Evolutionary conservation across 148 eudicot species (phyloP), one percentile per base, ranked within the genome.

Genomic region (Rhododendron mucronatum): DNA sequence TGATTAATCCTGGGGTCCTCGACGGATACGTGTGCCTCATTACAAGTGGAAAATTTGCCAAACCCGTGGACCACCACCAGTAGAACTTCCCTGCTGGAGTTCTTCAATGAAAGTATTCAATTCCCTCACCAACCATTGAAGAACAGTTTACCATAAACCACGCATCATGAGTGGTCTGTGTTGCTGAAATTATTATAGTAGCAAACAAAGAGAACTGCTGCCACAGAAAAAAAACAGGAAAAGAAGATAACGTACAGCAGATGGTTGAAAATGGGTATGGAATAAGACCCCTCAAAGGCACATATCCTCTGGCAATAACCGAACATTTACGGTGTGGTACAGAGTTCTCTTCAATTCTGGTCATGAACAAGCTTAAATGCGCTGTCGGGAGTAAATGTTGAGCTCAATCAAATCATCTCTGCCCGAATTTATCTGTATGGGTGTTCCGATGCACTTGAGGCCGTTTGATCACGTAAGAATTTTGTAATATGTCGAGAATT

Each of bases 111-210:
- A 44, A 78, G 28, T 45, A 78, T 76, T 76, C 20, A 78, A 44
- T 47, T 41, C 23, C 81, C 81, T 41, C 80, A 78, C 81, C 81
- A 78, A 78, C 53, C 81, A 10, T 10, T 78, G 53, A 78, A n/a
- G 26, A 44, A 44, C 26, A 78, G 55, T n/a, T 45, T 39, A 76
- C 50, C 37, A 76, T 45, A 41, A 2, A 20, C 80, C 50, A 41
- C 18, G 51, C 41, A 76, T 39, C 51, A 74, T 74, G 78, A 37
- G 78, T 74, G 21, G 47, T 18, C 50, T 2, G 50, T 18, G 50
- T 8, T 41, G 50, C 16, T 7, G 78, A 37, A 14, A 37, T 35
- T 37, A 74, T 74, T 35, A 8, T 15, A 39, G 23, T n/a, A 41
- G 80, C 41, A 33, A 37, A 35, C 18, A 15, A 74, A 74, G 57